phyloP scores from a whole-genome alignment of 2,329 filamentous ascomycete genomes.

The Knufia fluminis region DNA sequence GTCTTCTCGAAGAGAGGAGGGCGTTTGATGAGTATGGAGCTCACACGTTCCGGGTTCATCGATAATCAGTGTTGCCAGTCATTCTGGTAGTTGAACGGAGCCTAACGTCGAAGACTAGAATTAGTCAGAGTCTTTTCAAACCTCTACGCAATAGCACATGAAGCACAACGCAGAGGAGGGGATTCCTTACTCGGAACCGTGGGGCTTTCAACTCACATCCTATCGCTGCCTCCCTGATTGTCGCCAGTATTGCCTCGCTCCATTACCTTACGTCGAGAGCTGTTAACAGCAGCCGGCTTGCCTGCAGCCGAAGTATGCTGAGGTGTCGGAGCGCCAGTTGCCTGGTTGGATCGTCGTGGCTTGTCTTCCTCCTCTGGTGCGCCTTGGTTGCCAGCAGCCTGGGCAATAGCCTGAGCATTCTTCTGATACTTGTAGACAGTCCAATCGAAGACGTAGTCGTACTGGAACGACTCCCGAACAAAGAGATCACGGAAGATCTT shows the following conservation, averaged over 20 bases:
- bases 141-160: constrained; percentile 59
- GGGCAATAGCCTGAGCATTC: constrained; percentile 90
- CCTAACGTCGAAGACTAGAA: constrained; percentile 77
- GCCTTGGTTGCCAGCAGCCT: constrained; percentile 59
- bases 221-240: constrained; percentile 68
- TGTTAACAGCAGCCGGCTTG: constrained; percentile 65
- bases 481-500: constrained; percentile 99
- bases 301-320: constrained; percentile 46
- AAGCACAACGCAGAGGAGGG: constrained; percentile 77
- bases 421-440: constrained; percentile 99
- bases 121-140: constrained; percentile 69
- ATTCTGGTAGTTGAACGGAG: constrained; percentile 74
- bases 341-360: constrained; percentile 59
- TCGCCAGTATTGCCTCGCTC: constrained; percentile 50
- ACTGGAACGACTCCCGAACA: constrained; percentile 97
- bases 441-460: constrained; percentile 99
- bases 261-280: constrained; percentile 74
- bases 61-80: constrained; percentile 40
- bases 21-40: constrained; percentile 24
- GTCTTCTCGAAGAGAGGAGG: constrained; percentile 10
- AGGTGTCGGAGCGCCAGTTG: constrained; percentile 50
- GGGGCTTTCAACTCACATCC: constrained; percentile 85
- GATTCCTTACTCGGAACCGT: constrained; percentile 80
- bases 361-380: constrained; percentile 65
- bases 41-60: constrained; percentile 45